Base-by-base conservation (phyloP, 1,284 basidiomycete species). In the Cerioporus squamosus region DNA sequence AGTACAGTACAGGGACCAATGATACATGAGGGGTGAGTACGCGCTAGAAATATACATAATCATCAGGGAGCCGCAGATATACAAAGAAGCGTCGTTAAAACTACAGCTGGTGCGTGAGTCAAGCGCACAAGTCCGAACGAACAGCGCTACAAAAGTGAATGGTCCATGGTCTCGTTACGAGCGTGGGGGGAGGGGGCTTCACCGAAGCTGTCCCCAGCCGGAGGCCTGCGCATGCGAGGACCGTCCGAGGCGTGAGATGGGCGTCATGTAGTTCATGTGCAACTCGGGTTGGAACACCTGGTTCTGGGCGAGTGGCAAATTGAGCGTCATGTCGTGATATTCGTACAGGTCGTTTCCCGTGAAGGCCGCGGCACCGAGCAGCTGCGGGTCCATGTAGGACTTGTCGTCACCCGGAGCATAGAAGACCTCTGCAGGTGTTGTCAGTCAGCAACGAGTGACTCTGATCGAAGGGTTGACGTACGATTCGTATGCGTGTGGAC, bases 101-200 rank as follows among this genome's bases (percentile, higher is more conserved):
- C 17, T 40, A 18, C 33, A 39, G 38, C 26, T 6, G 5, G 51
- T 52, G 51, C 51, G 33, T 7, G 9, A 46, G 5, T 46, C 51
- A 45, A 36, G 31, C 51, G 31, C 51, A 44, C 51, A 53, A 46
- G 51, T 53, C 31, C 51, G 31, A 53, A 53, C 51, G 51, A 53
- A 52, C 42, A 51, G 18, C 14, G 26, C 31, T 26, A 39, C 9
- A 42, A 17, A 44, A 5, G 20, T 29, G 26, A 44, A 44, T 15
- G 8, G 42, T 33, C 20, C 31, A 23, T 31, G 10, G 5, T 20
- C 31, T 26, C 43, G 22, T 53, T 7, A 53, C 6, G 24, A 26
- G 18, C 29, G 42, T 52, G 26, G 9, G 26, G 5, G 3, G 33
- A 3, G 33, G 12, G 33, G 7, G 51, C 44, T 39, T 44, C 33